phyloP scores from a whole-genome alignment of 805 yeast species.

The Pichia nakasei region DNA sequence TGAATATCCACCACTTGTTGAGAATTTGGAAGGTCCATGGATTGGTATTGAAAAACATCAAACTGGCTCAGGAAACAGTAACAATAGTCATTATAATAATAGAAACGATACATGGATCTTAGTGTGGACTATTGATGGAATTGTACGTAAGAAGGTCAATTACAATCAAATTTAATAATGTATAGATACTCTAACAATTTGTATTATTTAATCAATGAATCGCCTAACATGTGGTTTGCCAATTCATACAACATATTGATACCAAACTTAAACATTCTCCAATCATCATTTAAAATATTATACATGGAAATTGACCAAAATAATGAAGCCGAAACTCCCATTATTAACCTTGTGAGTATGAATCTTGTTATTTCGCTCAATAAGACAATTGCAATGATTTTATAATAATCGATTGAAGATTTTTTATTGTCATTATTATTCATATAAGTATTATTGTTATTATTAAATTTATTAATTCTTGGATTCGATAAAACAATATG shows the following conservation, averaged over 20 bases:
- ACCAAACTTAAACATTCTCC: slow-evolving; percentile 18
- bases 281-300: slow-evolving; percentile 19
- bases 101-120: slow-evolving; percentile 18
- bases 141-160: slow-evolving; percentile 6
- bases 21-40: slow-evolving; percentile 79
- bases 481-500: slow-evolving; percentile 23
- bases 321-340: slow-evolving; percentile 15
- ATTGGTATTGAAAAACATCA: slow-evolving; percentile 45
- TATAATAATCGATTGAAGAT: slow-evolving; percentile 21
- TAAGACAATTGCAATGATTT: slow-evolving; percentile 20
- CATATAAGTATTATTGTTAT: neutral
- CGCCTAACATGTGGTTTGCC: slow-evolving; percentile 6
- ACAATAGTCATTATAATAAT: slow-evolving; percentile 25
- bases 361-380: slow-evolving; percentile 18
- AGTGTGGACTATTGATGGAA: slow-evolving; percentile 34
- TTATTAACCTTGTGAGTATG: slow-evolving; percentile 16
- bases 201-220: neutral
- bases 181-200: neutral
- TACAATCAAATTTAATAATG: neutral
- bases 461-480: neutral
- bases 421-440: neutral
- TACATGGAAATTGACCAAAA: slow-evolving; percentile 14
- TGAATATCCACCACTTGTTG: slow-evolving; percentile 65
- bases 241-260: slow-evolving; percentile 17
- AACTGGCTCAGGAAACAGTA: slow-evolving; percentile 24